Evolutionary conservation across 768 basidiomycete genomes (phyloP), one percentile per base, ranked within the genome.

Genomic region (Leucocoprinus leucothites): DNA sequence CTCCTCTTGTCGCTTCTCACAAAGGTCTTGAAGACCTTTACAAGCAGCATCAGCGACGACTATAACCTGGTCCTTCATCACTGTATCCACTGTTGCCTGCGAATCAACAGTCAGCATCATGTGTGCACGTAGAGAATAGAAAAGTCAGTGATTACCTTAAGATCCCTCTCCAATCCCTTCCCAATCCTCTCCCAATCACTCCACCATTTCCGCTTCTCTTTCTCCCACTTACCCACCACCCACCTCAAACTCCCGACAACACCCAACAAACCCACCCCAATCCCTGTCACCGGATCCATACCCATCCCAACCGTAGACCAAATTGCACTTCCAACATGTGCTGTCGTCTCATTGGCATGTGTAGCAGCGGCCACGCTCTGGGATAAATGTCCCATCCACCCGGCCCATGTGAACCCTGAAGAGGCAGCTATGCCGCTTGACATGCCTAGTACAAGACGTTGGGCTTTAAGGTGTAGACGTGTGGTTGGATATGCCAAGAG

Each of bases 181-280:
- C 81, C 79, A 2, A 89, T 73, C 47, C 89, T 74, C 18, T 62
- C 63, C 75, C 82, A 86, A 64, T 90, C 87, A 51, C 79, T 75
- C 80, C 80, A 79, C 87, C 88, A 92, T 57, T 70, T 72, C 53
- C 68, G 71, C 65, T 87, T 86, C 2, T 82, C 82, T 59, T 74
- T 80, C 54, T 89, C 86, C 87, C 88, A 91, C 56, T 73, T 74
- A 11, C 81, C 79, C 4, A 86, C 73, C 1, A 78, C 80, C 84
- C 85, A 88, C 40, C 87, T 72, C 40, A 88, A 57, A 44, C 82
- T 78, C 2, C 68, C 61, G 5, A 78, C 64, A 0, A 77, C 73
- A 18, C 76, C 69, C 9, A 92, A 64, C 52, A 78, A 72, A 11
- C 86, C 87, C 0, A 81, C 66, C 2, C 85, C 87, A 24, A 84